A percentile compares a stretch with the other conserved stretches of the same genome.
Evolutionary conservation across 2,329 filamentous ascomycete species (phyloP).

Genomic region (Lachnellula arida): DNA sequence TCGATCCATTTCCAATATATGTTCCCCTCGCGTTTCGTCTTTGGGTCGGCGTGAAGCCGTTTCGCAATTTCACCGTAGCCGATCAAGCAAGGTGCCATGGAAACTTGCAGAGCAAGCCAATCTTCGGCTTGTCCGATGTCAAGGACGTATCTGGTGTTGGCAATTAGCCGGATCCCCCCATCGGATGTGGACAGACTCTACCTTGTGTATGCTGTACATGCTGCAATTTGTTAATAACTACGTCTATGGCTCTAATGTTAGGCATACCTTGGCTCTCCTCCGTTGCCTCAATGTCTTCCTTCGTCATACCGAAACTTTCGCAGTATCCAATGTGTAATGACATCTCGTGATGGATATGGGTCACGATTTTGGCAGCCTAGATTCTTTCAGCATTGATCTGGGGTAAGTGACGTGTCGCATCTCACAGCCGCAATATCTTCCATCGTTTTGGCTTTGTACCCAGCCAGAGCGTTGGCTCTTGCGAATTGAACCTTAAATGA

Average conservation of each 20-base stretch:
- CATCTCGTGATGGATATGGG: slow-evolving; percentile 76
- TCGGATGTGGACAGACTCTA: slow-evolving; percentile 7
- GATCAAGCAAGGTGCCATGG: slow-evolving; percentile 81
- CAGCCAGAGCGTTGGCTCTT: slow-evolving; percentile 76
- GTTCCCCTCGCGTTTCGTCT: slow-evolving; percentile 61
- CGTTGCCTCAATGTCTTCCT: slow-evolving; percentile 64
- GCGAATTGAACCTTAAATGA: slow-evolving; percentile 70
- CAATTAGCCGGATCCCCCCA: not conserved
- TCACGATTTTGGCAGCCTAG: slow-evolving; percentile 64
- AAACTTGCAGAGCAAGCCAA: slow-evolving; percentile 80
- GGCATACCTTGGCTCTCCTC: slow-evolving; percentile 67
- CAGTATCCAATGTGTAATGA: slow-evolving; percentile 80
- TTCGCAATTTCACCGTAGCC: slow-evolving; percentile 79
- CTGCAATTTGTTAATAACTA: slow-evolving; percentile 31
- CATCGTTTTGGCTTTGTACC: slow-evolving; percentile 76
- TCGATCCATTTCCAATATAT: slow-evolving; percentile 88
- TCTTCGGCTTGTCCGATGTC: slow-evolving; percentile 85
- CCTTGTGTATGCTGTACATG: slow-evolving; percentile 74
- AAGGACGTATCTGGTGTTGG: slow-evolving; percentile 64
- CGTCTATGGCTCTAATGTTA: not conserved
- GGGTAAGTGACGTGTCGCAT: not conserved
- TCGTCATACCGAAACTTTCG: slow-evolving; percentile 70
- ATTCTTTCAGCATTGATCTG: not conserved
- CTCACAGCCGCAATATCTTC: slow-evolving; percentile 66
- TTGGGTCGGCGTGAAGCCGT: slow-evolving; percentile 59